phyloP scores from a whole-genome alignment of 495 filamentous ascomycete genomes.

The Talaromyces wortmannii region DNA sequence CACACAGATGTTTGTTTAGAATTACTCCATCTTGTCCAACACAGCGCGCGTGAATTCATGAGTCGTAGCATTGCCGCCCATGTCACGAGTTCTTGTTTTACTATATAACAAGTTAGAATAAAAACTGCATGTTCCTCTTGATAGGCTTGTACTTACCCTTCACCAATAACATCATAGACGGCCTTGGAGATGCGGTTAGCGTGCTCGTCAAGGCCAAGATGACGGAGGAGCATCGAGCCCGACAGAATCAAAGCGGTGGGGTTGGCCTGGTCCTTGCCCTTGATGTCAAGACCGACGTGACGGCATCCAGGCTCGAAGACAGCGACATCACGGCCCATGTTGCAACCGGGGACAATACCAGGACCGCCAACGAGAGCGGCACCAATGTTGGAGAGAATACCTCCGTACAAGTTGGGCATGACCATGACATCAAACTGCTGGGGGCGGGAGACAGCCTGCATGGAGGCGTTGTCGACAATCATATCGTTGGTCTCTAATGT shows the following conservation, averaged over 20 bases:
- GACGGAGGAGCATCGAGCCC: constrained; percentile 91
- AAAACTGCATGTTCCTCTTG: neutral
- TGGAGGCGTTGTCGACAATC: constrained; percentile 99
- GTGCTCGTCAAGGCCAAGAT: constrained; percentile 93
- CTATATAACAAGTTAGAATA: constrained; percentile 30
- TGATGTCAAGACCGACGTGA: constrained; percentile 97
- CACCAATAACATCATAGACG: constrained; percentile 90
- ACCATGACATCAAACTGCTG: constrained; percentile 99
- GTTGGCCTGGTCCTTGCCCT: constrained; percentile 98
- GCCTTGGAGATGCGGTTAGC: constrained; percentile 97
- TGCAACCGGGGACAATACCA: constrained; percentile 95
- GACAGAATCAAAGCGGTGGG: constrained; percentile 92
- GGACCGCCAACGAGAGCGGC: constrained; percentile 97
- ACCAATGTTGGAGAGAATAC: constrained; percentile 97
- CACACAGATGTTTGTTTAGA: no score
- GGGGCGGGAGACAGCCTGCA: constrained; percentile 92
- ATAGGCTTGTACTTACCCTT: constrained; percentile 60
- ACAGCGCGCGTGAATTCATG: constrained; percentile 94
- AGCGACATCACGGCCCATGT: constrained; percentile 97
- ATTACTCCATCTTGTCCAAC: constrained; percentile 80
- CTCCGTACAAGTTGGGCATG: constrained; percentile 99
- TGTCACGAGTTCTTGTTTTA: constrained; percentile 80
- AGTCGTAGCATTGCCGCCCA: constrained; percentile 84
- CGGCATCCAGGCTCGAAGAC: constrained; percentile 98
- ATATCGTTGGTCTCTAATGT: constrained; percentile 93